Evolutionary conservation across 192 early-diverging fungal genomes (phyloP), one percentile per base, ranked within the genome.

Genomic region (Spizellomyces punctatus): DNA sequence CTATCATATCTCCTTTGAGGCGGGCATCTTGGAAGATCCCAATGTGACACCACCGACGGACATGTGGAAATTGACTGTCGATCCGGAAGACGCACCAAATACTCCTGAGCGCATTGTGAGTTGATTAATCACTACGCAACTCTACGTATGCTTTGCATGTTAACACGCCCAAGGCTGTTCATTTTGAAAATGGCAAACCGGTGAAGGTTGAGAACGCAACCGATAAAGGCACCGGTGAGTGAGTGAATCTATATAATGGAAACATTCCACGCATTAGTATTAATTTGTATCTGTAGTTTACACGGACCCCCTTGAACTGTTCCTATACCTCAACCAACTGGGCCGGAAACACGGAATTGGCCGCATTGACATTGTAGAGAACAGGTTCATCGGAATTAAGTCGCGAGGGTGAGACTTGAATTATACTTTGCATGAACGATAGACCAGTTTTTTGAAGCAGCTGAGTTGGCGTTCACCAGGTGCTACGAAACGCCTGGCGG

Each of bases 401-500:
- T 95, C 94, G 63, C 94, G 96, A 48, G 96, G 96, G 77, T 83
- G 62, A 49, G 63, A 52, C n/a, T 61, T 14, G 63, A 58, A 5
- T 68, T 59, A 44, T 69, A 58, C 43, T 16, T 10, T 48, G 3
- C n/a, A 12, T 12, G 16, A 22, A 12, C 22, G 22, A 22, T 12
- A 61, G 17, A 61, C n/a, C 4, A 19, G 27, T 61, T 36, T 22
- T 0, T 61, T 36, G 27, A 36, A 36, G 27, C 27, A 3, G 27
- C 27, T 36, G 27, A 36, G 3, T 22, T n/a, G 54, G n/a, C 6
- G 17, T 19, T 61, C 46, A 14, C 7, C 58, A 82, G 83, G 70
- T 99, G 97, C 85, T 99, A 99, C 90, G 97, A 99, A 80, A 98
- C 97, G 52, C 97, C 97, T 61, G 97, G 93, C 21, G 97, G 96